Evolutionary conservation across 257 asterid species (phyloP), one percentile per base, ranked within the genome.

Genomic region (Solanum corneliomulleri): DNA sequence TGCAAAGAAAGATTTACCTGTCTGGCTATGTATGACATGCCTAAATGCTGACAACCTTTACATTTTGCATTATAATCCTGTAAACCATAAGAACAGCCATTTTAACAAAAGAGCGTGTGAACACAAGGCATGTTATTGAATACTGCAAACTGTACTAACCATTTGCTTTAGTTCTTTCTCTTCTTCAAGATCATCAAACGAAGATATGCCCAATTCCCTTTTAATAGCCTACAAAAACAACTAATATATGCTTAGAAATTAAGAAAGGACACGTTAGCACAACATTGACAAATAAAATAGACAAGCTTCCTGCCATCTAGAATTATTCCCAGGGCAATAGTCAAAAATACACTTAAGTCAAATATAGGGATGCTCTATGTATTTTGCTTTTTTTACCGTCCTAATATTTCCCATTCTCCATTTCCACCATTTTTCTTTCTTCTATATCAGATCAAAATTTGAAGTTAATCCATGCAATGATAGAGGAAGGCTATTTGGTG

Each of bases 61-160:
- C 98, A 97, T 92, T 97, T 94, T 87, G 98, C 97, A 71, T 97
- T 95, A 90, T 94, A 92, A 88, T 95, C 98, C 98, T 97, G 89
- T 87, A 70, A 77, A 87, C 21, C 77, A 82, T 77, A 39, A 66
- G 35, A 86, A 41, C 64, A 86, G n/a, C 5, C 25, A 80, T 25
- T 45, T 33, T 88, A 37, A 18, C 9, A 27, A 21, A 68, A 82
- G 39, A 66, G 64, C 49, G 18, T 35, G 68, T 3, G 20, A 29
- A 82, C 15, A 85, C 7, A 83, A 76, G 12, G 18, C 14, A 69
- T 27, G 81, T 10, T 78, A 49, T 81, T 2, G 85, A 78, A 84
- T 71, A 82, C 60, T 78, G 85, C 12, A 68, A 27, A 88, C 44
- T n/a, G 58, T 83, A 89, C 93, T 87, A 25, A 97, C 99, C 98